Conservation (phyloP, 2,329 filamentous ascomycete genomes). For the Clonostachys solani region DNA sequence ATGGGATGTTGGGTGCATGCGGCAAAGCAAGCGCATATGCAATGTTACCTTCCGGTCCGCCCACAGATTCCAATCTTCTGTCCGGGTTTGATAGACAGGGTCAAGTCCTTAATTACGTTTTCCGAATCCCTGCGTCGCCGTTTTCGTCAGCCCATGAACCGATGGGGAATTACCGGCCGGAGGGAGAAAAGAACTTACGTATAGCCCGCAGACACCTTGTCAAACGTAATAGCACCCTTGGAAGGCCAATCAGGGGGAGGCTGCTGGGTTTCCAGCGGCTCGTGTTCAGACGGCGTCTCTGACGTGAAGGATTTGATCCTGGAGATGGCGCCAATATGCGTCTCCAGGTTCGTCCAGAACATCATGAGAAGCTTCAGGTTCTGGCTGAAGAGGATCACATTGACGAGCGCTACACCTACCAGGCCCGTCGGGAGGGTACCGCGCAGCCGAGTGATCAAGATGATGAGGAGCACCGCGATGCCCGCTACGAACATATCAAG, state of each 20-base stretch:
- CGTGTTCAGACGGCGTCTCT: conserved; percentile 5
- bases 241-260: conserved; percentile 83
- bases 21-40: background rate
- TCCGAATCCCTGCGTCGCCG: background rate
- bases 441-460: conserved; percentile 9
- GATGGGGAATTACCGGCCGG: background rate
- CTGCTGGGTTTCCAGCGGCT: conserved; percentile 3
- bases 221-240: conserved; percentile 77
- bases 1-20: too few species aligned
- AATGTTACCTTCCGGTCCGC: conserved; percentile 12
- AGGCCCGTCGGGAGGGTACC: conserved; percentile 4
- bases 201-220: conserved; percentile 41
- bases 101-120: background rate
- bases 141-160: too few species aligned
- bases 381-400: conserved; percentile 20
- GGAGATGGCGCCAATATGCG: conserved; percentile 16
- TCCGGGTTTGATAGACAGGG: conserved; percentile 9
- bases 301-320: conserved; percentile 12
- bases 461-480: conserved; percentile 10
- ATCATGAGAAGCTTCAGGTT: conserved; percentile 19
- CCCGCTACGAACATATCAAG: conserved; percentile 12
- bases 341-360: conserved; percentile 21
- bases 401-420: conserved; percentile 16
- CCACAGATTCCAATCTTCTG: conserved; percentile 14
- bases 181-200: conserved; percentile 1